Evolutionary conservation across 352 stramenopile genomes (phyloP).

Genomic region (Phytophthora europaea): DNA sequence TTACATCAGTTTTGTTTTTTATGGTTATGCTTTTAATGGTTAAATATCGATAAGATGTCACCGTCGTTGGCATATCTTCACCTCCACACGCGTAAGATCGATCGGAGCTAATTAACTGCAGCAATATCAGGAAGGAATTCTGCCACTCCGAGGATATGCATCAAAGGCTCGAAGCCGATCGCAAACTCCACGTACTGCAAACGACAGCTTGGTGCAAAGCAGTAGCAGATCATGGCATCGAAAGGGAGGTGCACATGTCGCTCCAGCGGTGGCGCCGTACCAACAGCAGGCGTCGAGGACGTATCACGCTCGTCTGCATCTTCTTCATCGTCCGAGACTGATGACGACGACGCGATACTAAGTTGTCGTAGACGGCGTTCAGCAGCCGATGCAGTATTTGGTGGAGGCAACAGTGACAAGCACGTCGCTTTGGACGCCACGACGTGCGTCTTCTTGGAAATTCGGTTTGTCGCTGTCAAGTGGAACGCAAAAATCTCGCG

Average conservation of each 20-base stretch:
- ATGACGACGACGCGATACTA: conserved; percentile 26
- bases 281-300: not conserved
- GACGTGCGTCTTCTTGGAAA: conserved; percentile 70
- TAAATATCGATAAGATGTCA: conserved; percentile 30
- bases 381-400: conserved; percentile 6
- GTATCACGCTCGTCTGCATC: conserved; percentile 17
- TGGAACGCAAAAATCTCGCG: conserved; percentile 70
- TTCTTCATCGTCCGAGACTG: conserved; percentile 33
- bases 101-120: conserved; percentile 12
- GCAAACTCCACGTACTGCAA: conserved; percentile 91
- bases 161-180: conserved; percentile 87
- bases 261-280: conserved; percentile 39
- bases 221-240: conserved; percentile 90
- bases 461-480: conserved; percentile 79
- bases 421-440: conserved; percentile 66
- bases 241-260: conserved; percentile 79
- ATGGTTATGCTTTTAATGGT: too few relatives aligned
- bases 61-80: conserved; percentile 4
- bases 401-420: conserved; percentile 48
- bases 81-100: not conserved
- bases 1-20: conserved; percentile 24
- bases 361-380: conserved; percentile 30
- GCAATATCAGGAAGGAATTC: conserved; percentile 56
- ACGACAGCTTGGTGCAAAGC: conserved; percentile 58
- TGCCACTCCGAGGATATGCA: conserved; percentile 74